Conservation (phyloP, 2,329 filamentous ascomycete species). For the Xenoacremonium recifei region DNA sequence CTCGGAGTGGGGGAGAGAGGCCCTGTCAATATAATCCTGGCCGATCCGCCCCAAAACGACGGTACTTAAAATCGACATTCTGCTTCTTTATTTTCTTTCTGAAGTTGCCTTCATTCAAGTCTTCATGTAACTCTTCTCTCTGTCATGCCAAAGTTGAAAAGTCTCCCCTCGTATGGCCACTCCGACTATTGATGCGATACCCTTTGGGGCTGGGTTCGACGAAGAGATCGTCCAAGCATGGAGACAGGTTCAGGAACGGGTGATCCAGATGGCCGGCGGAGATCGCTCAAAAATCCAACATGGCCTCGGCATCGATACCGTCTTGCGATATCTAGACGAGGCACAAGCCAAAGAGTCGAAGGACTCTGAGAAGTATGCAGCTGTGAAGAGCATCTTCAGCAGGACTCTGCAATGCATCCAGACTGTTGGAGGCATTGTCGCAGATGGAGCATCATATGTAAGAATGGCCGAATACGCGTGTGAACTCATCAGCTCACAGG, state of each 20-base stretch:
- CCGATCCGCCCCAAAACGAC: too few relatives aligned
- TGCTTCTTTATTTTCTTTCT: too few relatives aligned
- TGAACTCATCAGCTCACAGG: background rate
- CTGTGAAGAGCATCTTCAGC: conserved; percentile 25
- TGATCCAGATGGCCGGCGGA: conserved; percentile 30
- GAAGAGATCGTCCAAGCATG: conserved; percentile 30
- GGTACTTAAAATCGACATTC: too few relatives aligned
- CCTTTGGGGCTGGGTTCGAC: background rate
- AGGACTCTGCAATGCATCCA: conserved; percentile 33
- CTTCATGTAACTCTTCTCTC: too few relatives aligned
- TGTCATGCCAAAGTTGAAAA: too few relatives aligned
- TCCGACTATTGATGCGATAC: background rate
- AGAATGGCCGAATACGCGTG: background rate
- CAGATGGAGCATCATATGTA: conserved; percentile 23
- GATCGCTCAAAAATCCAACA: conserved; percentile 24
- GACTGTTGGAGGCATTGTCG: conserved; percentile 32
- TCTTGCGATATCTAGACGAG: conserved; percentile 28
- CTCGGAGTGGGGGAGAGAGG: too few relatives aligned
- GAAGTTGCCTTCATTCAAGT: too few relatives aligned
- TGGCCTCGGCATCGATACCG: conserved; percentile 26
- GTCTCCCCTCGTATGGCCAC: too few relatives aligned
- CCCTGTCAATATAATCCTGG: too few relatives aligned
- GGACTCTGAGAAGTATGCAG: conserved; percentile 26
- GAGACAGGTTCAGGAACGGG: conserved; percentile 31
- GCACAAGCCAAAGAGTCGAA: conserved; percentile 25